Evolutionary conservation across 2,329 filamentous ascomycete genomes (phyloP).

Genomic region (Fulvia fulva): DNA sequence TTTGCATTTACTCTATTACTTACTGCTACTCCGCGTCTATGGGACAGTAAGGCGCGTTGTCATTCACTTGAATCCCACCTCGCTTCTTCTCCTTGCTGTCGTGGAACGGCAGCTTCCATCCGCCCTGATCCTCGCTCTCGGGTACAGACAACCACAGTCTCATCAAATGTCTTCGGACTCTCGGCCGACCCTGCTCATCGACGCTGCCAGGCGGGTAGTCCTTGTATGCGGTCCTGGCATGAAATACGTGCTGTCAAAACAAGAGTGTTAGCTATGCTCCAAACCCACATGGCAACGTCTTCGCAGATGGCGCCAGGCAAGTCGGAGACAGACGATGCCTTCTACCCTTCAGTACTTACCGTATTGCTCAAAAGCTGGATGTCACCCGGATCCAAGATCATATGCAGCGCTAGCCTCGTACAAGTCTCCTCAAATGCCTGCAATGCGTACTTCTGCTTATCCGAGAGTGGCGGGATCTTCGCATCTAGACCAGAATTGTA

Average conservation of each 20-base stretch:
- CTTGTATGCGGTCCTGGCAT: slow-evolving; percentile 76
- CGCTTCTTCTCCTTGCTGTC: slow-evolving; percentile 81
- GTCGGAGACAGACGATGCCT: neutral
- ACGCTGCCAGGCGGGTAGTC: slow-evolving; percentile 54
- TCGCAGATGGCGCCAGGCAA: no score
- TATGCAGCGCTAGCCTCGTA: slow-evolving; percentile 69
- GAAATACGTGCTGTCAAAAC: slow-evolving; percentile 58
- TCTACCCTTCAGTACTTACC: neutral
- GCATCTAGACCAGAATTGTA: slow-evolving; percentile 50
- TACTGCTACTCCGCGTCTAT: slow-evolving; percentile 67
- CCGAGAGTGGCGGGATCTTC: slow-evolving; percentile 67
- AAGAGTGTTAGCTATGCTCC: neutral
- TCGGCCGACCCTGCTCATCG: slow-evolving; percentile 40
- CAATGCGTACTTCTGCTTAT: slow-evolving; percentile 64
- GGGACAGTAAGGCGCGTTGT: slow-evolving; percentile 68
- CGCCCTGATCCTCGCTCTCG: slow-evolving; percentile 70
- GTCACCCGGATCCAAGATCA: slow-evolving; percentile 81
- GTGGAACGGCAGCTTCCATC: slow-evolving; percentile 78
- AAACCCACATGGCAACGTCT: neutral
- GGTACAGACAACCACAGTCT: slow-evolving; percentile 80
- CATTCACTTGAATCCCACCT: slow-evolving; percentile 81
- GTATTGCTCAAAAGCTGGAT: slow-evolving; percentile 81
- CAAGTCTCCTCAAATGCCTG: slow-evolving; percentile 72
- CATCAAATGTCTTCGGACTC: slow-evolving; percentile 72
- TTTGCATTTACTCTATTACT: neutral